Base-by-base conservation (phyloP, 2,329 filamentous ascomycete genomes). In the Ascochyta pisi region DNA sequence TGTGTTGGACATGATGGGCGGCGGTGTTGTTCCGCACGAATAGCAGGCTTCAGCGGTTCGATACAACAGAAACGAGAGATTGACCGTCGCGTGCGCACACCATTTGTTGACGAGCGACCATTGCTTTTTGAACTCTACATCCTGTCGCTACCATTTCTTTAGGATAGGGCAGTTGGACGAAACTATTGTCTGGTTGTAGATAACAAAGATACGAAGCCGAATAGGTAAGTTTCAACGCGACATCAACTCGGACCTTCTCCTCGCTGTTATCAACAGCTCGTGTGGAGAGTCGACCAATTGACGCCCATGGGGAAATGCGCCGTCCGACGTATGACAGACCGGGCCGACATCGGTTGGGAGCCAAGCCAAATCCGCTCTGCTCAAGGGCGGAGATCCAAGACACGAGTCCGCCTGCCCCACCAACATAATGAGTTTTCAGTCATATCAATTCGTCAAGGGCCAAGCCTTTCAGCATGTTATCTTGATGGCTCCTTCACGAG, bases 181-280 rank as follows among this genome's bases (percentile, higher is more conserved):
- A 9, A 22, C 19, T 8, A 10, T 15, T 22, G 33, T 45, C 39
- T 41, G 45, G 34, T 43, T 31, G 16, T 23, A 54, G 49, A 57
- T 60, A 60, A 52, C 40, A 42, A 40, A 58, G 60, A 62, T 62
- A 62, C 41, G 37, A 15, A 16, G 29, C 35, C 34, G 29, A 27
- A 45, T 16, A 43, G 19, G 16, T 29, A 24, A 15, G 19, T 19
- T 15, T 45, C 39, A 10, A 49, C 15, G 40, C 47, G 45, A 54
- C 45, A 45, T 10, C 23, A 34, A 22, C 24, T 41, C 41, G 41
- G 46, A 37, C 29, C 45, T 55, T 45, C 41, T 33, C 19, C 33
- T 22, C 40, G 15, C 42, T 29, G 46, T 44, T 54, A 50, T 50
- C 46, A 24, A 44, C 13, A 7, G 16, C 26, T n/a, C 0, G 9